A percentile compares a stretch with the other conserved stretches of the same genome.
phyloP scores from a whole-genome alignment of 352 stramenopile species.

The Pythium rishiriense region DNA sequence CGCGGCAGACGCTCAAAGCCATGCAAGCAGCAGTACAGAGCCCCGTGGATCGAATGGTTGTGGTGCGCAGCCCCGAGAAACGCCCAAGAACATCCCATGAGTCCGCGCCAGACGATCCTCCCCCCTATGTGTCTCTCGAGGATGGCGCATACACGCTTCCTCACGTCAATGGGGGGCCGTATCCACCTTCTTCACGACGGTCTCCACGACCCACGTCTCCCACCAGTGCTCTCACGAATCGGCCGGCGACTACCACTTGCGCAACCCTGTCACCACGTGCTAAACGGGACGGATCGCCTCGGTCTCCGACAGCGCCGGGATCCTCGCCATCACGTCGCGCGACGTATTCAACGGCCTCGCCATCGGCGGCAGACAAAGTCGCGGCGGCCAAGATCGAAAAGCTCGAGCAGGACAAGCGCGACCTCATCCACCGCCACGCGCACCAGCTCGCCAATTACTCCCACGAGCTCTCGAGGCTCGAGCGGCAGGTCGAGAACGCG shows the following conservation, averaged over 20 bases:
- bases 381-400: conserved; percentile 27
- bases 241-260: conserved; percentile 6
- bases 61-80: neutral
- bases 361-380: conserved; percentile 7
- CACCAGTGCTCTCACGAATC: neutral
- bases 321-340: no score
- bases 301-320: neutral
- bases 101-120: neutral
- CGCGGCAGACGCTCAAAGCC: conserved; percentile 51
- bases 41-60: neutral
- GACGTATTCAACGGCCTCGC: neutral
- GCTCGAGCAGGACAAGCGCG: conserved; percentile 54
- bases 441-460: conserved; percentile 72
- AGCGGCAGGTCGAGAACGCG: conserved; percentile 62
- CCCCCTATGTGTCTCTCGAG: conserved; percentile 4
- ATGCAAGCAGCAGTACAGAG: conserved; percentile 17
- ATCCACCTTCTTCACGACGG: neutral
- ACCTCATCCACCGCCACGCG: conserved; percentile 42
- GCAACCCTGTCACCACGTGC: neutral
- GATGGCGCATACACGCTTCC: neutral
- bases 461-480: conserved; percentile 63
- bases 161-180: neutral
- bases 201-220: neutral
- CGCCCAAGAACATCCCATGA: neutral
- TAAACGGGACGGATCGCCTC: conserved; percentile 9